A percentile compares a stretch with the other conserved stretches of the same genome.
These are phyloP conservation scores for Claviceps spartinae DNA, from an alignment of 2,329 filamentous ascomycete genomes.

Conservation along the genomic window DNA sequence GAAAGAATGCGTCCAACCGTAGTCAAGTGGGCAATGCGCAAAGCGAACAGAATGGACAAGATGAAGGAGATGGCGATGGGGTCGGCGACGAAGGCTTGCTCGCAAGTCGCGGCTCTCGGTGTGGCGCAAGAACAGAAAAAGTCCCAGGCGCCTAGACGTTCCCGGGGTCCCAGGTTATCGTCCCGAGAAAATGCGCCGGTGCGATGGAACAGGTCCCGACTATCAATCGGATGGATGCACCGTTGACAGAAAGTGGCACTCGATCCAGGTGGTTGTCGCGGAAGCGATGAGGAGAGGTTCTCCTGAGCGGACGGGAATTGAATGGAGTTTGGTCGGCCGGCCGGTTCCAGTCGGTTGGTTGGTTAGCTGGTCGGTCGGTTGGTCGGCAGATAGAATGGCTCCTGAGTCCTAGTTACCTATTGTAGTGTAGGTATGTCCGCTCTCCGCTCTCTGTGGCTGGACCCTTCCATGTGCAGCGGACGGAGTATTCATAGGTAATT, in stretches of 20 bases:
- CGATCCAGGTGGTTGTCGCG: background rate
- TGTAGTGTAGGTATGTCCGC: background rate
- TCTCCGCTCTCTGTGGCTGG: background rate
- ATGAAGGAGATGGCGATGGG: background rate
- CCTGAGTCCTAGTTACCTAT: background rate
- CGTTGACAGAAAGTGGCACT: background rate
- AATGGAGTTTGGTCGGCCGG: constrained; percentile 1
- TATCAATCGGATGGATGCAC: background rate
- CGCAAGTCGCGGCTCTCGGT: background rate
- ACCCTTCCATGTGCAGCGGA: no score
- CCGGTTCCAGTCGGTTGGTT: background rate
- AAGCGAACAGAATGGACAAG: background rate
- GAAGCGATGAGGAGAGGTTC: background rate
- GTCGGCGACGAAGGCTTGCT: background rate
- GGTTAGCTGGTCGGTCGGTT: background rate
- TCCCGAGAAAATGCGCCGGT: background rate
- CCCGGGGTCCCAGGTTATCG: background rate
- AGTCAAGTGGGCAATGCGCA: background rate
- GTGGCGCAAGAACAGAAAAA: background rate
- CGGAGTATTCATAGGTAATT: no score
- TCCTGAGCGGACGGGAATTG: background rate
- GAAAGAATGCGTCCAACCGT: background rate
- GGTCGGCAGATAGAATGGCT: background rate
- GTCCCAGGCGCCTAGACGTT: no score
- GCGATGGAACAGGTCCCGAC: background rate